These are phyloP conservation scores for Antitrichia curtipendula DNA, from an alignment of 225 moss, liverwort and hornwort genomes.

Conservation along the genomic window DNA sequence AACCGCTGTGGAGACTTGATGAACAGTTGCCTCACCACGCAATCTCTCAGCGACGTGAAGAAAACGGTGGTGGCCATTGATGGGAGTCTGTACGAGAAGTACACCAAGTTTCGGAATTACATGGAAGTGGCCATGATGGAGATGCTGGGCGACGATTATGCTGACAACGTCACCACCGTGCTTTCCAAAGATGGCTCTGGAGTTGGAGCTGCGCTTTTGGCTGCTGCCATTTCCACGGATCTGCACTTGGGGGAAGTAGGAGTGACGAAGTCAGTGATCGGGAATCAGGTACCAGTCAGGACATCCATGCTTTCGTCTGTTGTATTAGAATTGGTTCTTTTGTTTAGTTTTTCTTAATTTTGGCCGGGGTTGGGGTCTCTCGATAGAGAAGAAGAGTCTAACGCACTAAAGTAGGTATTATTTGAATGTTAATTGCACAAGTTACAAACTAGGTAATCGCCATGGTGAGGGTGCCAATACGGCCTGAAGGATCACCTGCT, in stretches of 20 bases:
- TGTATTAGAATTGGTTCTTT: not conserved
- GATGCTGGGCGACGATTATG: conserved; percentile 45
- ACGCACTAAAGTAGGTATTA: not conserved
- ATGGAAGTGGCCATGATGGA: conserved; percentile 61
- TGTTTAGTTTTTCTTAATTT: not conserved
- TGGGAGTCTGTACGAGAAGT: conserved; percentile 78
- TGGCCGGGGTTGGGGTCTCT: not conserved
- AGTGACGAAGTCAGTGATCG: not conserved
- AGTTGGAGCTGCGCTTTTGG: conserved; percentile 69
- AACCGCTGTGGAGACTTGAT: conserved; percentile 37
- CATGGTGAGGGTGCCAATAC: too few relatives aligned
- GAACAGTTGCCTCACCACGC: conserved; percentile 17
- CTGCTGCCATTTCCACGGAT: conserved; percentile 55
- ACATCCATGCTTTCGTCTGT: not conserved
- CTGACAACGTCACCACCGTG: conserved; percentile 34
- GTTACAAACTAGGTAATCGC: too few relatives aligned
- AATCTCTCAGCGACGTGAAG: not conserved
- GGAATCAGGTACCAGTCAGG: not conserved
- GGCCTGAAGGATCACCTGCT: too few relatives aligned
- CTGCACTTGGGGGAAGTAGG: not conserved
- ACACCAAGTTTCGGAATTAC: conserved; percentile 48
- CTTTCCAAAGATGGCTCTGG: conserved; percentile 84
- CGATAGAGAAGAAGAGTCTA: not conserved
- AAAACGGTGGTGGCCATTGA: conserved; percentile 73
- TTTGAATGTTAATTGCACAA: not conserved